A percentile compares a stretch with the other conserved stretches of the same genome.
Conservation (phyloP, 2,329 filamentous ascomycete genomes). For the Colletotrichum costaricense region DNA sequence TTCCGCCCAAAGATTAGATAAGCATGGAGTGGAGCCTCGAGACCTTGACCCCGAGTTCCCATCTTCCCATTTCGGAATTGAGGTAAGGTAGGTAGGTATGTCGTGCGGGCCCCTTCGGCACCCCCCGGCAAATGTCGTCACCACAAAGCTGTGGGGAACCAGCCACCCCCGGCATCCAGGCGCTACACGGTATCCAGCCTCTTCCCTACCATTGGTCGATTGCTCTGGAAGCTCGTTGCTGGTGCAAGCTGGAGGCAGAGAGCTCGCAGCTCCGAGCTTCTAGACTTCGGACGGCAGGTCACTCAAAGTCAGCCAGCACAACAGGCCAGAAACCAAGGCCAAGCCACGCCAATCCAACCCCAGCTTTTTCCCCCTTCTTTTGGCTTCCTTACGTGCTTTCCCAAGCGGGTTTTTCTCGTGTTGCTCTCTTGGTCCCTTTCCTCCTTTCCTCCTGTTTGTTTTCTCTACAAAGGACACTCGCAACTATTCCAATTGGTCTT, state of each 20-base stretch:
- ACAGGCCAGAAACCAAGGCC: neutral
- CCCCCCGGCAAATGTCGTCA: conserved; percentile 31
- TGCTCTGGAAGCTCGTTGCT: conserved; percentile 21
- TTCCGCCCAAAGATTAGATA: conserved; percentile 18
- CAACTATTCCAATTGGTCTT: conserved; percentile 12
- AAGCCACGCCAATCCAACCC: neutral
- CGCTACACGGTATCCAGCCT: conserved; percentile 7
- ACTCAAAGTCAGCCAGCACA: too few relatives aligned
- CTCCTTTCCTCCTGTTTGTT: neutral
- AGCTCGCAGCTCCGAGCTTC: conserved; percentile 36
- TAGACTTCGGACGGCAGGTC: conserved; percentile 32
- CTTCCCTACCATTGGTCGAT: conserved; percentile 20
- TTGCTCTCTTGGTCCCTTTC: neutral
- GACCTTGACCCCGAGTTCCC: neutral
- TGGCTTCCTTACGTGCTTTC: neutral
- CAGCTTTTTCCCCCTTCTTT: conserved; percentile 8
- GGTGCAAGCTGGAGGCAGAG: neutral
- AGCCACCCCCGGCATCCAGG: conserved; percentile 25
- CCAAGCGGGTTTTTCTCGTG: conserved; percentile 1
- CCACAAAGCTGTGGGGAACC: conserved; percentile 21
- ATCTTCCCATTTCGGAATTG: neutral
- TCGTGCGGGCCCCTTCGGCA: neutral
- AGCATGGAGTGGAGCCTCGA: neutral
- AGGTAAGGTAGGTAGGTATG: neutral
- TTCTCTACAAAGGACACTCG: neutral